Conservation (phyloP, 352 stramenopile genomes). For the Peronospora destructor region DNA sequence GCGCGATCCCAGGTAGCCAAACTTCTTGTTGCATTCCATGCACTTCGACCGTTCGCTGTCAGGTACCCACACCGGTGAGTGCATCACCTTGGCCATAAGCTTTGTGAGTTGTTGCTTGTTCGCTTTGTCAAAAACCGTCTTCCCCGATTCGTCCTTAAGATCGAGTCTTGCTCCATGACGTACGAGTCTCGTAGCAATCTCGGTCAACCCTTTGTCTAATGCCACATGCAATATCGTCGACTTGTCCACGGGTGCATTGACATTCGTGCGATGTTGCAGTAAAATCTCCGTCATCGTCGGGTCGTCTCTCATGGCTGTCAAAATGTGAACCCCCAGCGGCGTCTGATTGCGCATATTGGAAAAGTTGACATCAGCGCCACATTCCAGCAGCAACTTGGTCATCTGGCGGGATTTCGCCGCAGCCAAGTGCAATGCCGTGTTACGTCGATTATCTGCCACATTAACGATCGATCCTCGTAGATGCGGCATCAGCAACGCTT, state of each 20-base stretch:
- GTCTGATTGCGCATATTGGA: slow-evolving; percentile 68
- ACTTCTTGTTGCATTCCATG: slow-evolving; percentile 58
- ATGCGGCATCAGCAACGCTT: slow-evolving; percentile 61
- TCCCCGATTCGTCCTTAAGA: slow-evolving; percentile 47
- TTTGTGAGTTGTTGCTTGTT: slow-evolving; percentile 32
- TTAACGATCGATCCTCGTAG: slow-evolving; percentile 62
- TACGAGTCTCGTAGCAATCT: slow-evolving; percentile 48
- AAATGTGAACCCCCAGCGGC: slow-evolving; percentile 54
- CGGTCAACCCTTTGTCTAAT: slow-evolving; percentile 44
- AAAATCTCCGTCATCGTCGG: slow-evolving; percentile 54
- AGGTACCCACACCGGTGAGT: slow-evolving; percentile 44
- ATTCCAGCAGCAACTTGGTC: slow-evolving; percentile 53
- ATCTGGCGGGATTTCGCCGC: slow-evolving; percentile 58
- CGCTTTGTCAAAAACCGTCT: slow-evolving; percentile 66
- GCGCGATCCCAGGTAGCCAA: slow-evolving; percentile 32
- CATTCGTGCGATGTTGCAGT: slow-evolving; percentile 47
- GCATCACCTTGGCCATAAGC: slow-evolving; percentile 44
- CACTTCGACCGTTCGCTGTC: slow-evolving; percentile 41
- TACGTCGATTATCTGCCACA: slow-evolving; percentile 55
- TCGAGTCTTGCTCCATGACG: slow-evolving; percentile 48
- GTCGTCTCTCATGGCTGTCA: slow-evolving; percentile 50
- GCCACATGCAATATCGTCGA: slow-evolving; percentile 58
- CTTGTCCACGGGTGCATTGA: slow-evolving; percentile 53
- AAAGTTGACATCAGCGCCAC: slow-evolving; percentile 51
- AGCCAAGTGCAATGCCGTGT: slow-evolving; percentile 54